Conservation (phyloP, 2,329 filamentous ascomycete species). For the Claviceps pazoutovae region DNA sequence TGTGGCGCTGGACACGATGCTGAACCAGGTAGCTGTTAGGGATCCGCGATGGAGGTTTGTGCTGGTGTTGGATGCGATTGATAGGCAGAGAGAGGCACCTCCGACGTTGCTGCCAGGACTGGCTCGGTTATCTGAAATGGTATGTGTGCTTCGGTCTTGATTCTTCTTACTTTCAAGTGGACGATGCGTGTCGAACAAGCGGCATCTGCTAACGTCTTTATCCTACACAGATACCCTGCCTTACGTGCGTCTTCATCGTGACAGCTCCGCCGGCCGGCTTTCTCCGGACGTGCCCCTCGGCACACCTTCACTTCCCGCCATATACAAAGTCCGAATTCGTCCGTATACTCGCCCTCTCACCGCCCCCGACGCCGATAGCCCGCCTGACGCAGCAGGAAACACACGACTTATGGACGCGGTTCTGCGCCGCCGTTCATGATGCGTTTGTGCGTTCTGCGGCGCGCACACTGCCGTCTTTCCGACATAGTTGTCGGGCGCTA, state of each 20-base stretch:
- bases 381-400: constrained; percentile 43
- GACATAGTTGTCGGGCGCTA: constrained; percentile 53
- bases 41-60: constrained; percentile 48
- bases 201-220: no score
- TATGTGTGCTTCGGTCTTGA: constrained; percentile 27
- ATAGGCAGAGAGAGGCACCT: constrained; percentile 67
- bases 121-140: constrained; percentile 66
- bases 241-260: constrained; percentile 66
- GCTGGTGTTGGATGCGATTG: constrained; percentile 77
- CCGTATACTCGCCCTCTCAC: constrained; percentile 52
- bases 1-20: constrained; percentile 54
- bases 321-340: constrained; percentile 74
- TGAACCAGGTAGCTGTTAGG: constrained; percentile 26
- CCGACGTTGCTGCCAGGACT: constrained; percentile 69
- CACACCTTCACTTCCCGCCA: constrained; percentile 69
- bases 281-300: constrained; percentile 54
- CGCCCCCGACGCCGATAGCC: constrained; percentile 25
- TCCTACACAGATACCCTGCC: constrained; percentile 51
- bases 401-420: constrained; percentile 62
- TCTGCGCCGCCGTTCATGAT: constrained; percentile 76
- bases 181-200: no score
- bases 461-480: constrained; percentile 63
- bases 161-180: not conserved
- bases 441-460: constrained; percentile 68
- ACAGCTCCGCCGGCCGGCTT: constrained; percentile 55